phyloP scores from a whole-genome alignment of 345 rosid species.

The Pistacia atlantica region DNA sequence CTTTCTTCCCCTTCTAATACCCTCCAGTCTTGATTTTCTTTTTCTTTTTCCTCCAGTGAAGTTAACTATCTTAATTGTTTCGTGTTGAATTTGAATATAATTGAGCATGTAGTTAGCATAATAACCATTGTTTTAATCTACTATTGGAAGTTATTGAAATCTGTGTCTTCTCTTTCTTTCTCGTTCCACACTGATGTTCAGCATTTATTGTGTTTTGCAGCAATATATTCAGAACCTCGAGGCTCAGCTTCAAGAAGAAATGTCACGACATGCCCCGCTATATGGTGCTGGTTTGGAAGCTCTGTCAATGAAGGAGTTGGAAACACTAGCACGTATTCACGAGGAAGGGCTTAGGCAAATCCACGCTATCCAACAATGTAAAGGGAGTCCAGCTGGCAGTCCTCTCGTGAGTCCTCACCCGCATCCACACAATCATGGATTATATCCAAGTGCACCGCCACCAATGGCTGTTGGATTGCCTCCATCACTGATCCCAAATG shows the following conservation, averaged over 20 bases:
- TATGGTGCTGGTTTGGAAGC: slow-evolving; percentile 94
- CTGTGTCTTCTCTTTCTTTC: background rate
- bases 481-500: slow-evolving; percentile 65
- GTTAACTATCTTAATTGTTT: background rate
- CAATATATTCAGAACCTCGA: slow-evolving; percentile 80
- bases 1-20: background rate
- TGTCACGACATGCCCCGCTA: slow-evolving; percentile 89
- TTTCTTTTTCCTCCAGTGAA: background rate
- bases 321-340: slow-evolving; percentile 81
- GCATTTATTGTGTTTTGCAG: slow-evolving; percentile 42
- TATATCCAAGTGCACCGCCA: slow-evolving; percentile 69
- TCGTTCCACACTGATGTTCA: background rate
- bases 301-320: slow-evolving; percentile 89
- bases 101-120: background rate
- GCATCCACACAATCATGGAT: slow-evolving; percentile 62
- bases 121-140: background rate
- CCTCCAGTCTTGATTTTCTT: background rate
- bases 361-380: slow-evolving; percentile 73
- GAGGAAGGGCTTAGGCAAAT: slow-evolving; percentile 96
- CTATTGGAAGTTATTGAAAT: background rate
- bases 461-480: slow-evolving; percentile 75
- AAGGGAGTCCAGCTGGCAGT: slow-evolving; percentile 74
- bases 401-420: slow-evolving; percentile 63
- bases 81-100: background rate
- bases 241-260: slow-evolving; percentile 82